Conservation (phyloP, 2,329 filamentous ascomycete species). For the Colletotrichum costaricense region DNA sequence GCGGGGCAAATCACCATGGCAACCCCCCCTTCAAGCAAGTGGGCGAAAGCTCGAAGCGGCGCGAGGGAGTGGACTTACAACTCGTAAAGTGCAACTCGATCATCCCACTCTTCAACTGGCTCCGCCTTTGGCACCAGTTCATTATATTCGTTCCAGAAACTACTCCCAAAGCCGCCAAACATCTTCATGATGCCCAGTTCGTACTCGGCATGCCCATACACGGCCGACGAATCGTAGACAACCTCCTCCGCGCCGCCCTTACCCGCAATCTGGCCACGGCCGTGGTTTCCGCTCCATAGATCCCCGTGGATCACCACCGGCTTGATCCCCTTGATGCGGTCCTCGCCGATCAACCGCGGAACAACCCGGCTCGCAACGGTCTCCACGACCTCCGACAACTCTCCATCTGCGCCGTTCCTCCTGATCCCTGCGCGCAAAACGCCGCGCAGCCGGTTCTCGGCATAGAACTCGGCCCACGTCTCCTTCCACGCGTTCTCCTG, state of each 20-base stretch:
- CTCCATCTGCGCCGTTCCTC: conserved; percentile 73
- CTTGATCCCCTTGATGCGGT: conserved; percentile 70
- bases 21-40: neutral
- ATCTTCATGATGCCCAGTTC: conserved; percentile 95
- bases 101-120: conserved; percentile 85
- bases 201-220: conserved; percentile 90
- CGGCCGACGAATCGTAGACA: conserved; percentile 83
- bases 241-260: conserved; percentile 73
- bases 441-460: conserved; percentile 76
- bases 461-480: conserved; percentile 90
- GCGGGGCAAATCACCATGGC: conserved; percentile 18
- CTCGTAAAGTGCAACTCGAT: conserved; percentile 84
- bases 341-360: conserved; percentile 78
- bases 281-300: conserved; percentile 91
- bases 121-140: conserved; percentile 81
- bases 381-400: conserved; percentile 74
- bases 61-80: conserved; percentile 64
- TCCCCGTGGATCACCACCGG: conserved; percentile 92
- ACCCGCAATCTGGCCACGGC: conserved; percentile 69
- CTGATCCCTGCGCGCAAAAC: conserved; percentile 69
- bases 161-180: conserved; percentile 86
- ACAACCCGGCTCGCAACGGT: conserved; percentile 73
- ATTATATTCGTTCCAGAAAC: conserved; percentile 84
- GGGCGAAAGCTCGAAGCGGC: neutral
- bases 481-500: conserved; percentile 81